Evolutionary conservation across 306 rosid species (phyloP).

Genomic region (Abrus precatorius): DNA sequence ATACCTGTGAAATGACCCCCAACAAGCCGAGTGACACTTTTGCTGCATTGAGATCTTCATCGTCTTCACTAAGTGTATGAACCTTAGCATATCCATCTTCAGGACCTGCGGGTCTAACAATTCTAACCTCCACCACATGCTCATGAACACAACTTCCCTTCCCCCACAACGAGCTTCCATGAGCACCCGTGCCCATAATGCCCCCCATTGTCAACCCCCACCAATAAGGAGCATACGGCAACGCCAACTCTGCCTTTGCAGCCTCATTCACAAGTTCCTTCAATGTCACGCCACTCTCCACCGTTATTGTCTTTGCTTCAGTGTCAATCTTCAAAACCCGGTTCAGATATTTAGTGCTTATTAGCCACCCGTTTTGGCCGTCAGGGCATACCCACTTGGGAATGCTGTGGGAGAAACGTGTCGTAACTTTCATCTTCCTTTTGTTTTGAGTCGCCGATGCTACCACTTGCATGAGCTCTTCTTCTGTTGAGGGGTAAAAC

Average conservation of each 20-base stretch:
- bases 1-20: slow-evolving; percentile 79
- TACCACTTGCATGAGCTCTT: slow-evolving; percentile 59
- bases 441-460: slow-evolving; percentile 54
- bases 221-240: slow-evolving; percentile 79
- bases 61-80: slow-evolving; percentile 43
- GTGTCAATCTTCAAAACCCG: slow-evolving; percentile 53
- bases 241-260: slow-evolving; percentile 59
- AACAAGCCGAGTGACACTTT: slow-evolving; percentile 85
- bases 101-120: slow-evolving; percentile 61
- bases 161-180: slow-evolving; percentile 85
- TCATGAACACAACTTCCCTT: slow-evolving; percentile 80
- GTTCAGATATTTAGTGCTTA: slow-evolving; percentile 76
- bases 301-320: slow-evolving; percentile 52
- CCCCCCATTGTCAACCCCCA: slow-evolving; percentile 82
- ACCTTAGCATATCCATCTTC: slow-evolving; percentile 61
- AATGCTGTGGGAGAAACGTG: slow-evolving; percentile 75
- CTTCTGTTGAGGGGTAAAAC: slow-evolving; percentile 60
- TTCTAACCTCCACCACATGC: slow-evolving; percentile 52
- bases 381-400: slow-evolving; percentile 77
- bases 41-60: slow-evolving; percentile 71
- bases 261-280: slow-evolving; percentile 63
- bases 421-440: slow-evolving; percentile 62
- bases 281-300: slow-evolving; percentile 71
- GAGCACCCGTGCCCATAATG: slow-evolving; percentile 78
- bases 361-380: slow-evolving; percentile 63